These are phyloP conservation scores for Mucor indicus DNA, from an alignment of 371 early-diverging fungal species.

Conservation along the genomic window DNA sequence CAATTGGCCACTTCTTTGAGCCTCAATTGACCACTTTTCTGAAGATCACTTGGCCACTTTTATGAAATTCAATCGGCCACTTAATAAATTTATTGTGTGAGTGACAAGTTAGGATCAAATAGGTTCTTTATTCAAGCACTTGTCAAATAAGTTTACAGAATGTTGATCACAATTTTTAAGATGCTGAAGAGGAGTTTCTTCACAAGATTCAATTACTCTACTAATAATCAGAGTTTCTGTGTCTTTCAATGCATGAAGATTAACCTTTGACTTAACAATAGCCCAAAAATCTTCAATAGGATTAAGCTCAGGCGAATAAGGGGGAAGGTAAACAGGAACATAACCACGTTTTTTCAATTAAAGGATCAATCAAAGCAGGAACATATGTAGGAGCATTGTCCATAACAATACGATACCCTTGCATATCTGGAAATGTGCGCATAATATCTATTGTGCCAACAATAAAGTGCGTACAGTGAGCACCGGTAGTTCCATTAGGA, in stretches of 20 bases:
- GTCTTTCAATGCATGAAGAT: conserved; percentile 9
- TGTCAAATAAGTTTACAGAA: conserved; percentile 10
- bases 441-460: conserved; percentile 9
- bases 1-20: too few relatives aligned
- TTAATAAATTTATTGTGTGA: not conserved
- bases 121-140: conserved; percentile 12
- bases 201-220: conserved; percentile 6
- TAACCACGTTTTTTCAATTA: conserved; percentile 10
- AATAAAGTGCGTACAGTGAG: conserved; percentile 8
- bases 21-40: too few relatives aligned
- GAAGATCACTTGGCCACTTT: too few relatives aligned
- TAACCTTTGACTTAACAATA: conserved; percentile 14
- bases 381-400: conserved; percentile 7
- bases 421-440: not conserved
- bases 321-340: conserved; percentile 13
- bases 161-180: conserved; percentile 8
- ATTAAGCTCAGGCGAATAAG: conserved; percentile 14
- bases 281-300: conserved; percentile 15
- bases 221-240: conserved; percentile 12
- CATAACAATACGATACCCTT: conserved; percentile 3
- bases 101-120: conserved; percentile 4
- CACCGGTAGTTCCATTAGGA: conserved; percentile 1
- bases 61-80: too few relatives aligned
- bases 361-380: conserved; percentile 1
- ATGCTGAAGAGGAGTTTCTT: conserved; percentile 7